Evolutionary conservation across 1,139 yeast species (phyloP).

Genomic region (Taphrina deformans): DNA sequence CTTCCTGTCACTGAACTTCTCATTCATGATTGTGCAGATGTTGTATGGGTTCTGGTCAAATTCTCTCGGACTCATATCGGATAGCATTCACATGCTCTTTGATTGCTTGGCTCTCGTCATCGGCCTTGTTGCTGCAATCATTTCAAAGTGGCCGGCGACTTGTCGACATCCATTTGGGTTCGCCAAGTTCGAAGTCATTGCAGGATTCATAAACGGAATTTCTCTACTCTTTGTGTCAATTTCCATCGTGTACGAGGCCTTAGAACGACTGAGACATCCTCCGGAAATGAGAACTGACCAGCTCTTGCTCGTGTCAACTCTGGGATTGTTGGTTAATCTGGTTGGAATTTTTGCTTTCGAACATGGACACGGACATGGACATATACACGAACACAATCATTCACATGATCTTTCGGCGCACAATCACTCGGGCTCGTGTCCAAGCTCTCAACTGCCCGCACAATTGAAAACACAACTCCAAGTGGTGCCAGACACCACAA

Average conservation of each 20-base stretch:
- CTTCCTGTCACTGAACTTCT: conserved; percentile 75
- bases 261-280: conserved; percentile 76
- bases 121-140: conserved; percentile 80
- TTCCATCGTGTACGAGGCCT: conserved; percentile 82
- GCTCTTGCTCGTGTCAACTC: conserved; percentile 72
- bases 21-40: conserved; percentile 91
- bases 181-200: conserved; percentile 81
- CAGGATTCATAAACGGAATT: conserved; percentile 94
- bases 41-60: conserved; percentile 88
- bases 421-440: background rate
- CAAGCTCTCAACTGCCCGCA: too few relatives aligned
- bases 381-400: background rate
- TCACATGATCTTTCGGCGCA: background rate
- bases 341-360: conserved; percentile 93
- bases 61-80: conserved; percentile 85
- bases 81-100: conserved; percentile 91
- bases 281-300: conserved; percentile 80
- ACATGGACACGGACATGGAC: conserved; percentile 57
- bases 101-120: conserved; percentile 77
- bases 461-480: background rate
- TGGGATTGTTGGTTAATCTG: conserved; percentile 83
- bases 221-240: conserved; percentile 82
- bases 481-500: background rate
- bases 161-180: conserved; percentile 83
- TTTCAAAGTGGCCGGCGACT: conserved; percentile 61